phyloP scores from a whole-genome alignment of 2,329 filamentous ascomycete genomes.

The Ophiocordyceps robertsii region DNA sequence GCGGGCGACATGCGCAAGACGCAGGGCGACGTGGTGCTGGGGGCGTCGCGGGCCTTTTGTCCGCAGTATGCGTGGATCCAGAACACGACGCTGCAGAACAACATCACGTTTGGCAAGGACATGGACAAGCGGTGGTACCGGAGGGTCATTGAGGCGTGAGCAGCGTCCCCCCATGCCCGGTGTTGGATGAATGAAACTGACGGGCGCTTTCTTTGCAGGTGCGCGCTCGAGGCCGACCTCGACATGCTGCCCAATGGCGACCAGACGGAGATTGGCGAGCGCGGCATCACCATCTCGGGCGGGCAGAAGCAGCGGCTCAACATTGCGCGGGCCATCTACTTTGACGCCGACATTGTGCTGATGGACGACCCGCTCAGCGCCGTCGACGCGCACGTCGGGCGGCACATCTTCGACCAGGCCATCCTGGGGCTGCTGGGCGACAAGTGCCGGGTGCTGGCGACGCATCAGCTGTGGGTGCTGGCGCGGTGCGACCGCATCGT shows the following conservation, averaged over 20 bases:
- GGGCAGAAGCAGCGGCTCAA: constrained; percentile 93
- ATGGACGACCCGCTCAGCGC: constrained; percentile 59
- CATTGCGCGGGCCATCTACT: constrained; percentile 72
- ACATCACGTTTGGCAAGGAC: constrained; percentile 80
- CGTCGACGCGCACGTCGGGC: constrained; percentile 56
- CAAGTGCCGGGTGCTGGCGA: constrained; percentile 84
- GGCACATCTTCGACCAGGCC: constrained; percentile 82
- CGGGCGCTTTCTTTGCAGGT: constrained; percentile 26
- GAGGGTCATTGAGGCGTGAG: constrained; percentile 62
- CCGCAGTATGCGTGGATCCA: constrained; percentile 98
- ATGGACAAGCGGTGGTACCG: constrained; percentile 69
- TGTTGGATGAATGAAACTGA: neutral
- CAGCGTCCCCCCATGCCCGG: constrained; percentile 14
- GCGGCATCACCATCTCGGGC: constrained; percentile 88
- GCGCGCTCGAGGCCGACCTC: constrained; percentile 71
- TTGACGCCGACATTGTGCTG: constrained; percentile 52
- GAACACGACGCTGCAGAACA: constrained; percentile 74
- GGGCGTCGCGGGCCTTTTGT: constrained; percentile 76
- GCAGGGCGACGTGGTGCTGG: constrained; percentile 56
- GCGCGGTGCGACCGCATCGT: constrained; percentile 84
- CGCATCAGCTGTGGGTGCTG: constrained; percentile 88
- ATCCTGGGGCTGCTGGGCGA: constrained; percentile 79
- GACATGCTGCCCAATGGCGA: constrained; percentile 90
- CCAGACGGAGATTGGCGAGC: constrained; percentile 83
- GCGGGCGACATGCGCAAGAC: constrained; percentile 91